Evolutionary conservation across 2,329 filamentous ascomycete genomes (phyloP), one percentile per base, ranked within the genome.

Genomic region (Cryphonectria radicalis): DNA sequence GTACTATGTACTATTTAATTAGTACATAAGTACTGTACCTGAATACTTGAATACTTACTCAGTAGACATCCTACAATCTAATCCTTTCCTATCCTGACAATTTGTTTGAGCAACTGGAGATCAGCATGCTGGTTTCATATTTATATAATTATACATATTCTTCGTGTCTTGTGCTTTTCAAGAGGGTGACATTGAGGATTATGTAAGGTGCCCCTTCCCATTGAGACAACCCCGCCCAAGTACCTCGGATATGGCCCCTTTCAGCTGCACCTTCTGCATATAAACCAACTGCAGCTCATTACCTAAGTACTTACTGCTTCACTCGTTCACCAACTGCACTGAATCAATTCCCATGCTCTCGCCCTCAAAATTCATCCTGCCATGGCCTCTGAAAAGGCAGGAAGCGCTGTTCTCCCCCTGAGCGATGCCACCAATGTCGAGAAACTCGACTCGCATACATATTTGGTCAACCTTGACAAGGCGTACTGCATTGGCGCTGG

Each of bases 401-500:
- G 53, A 57, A n/a, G n/a, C 3, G 10, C 4, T 25, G 53, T 25
- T 28, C n/a, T 28, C 11, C 25, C n/a, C 5, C 13, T 57, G 13
- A 28, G 5, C 7, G 53, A 57, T 10, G 53, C 53, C 25, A 57
- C 5, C 2, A 57, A 28, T 3, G 53, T 57, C 6, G 19, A 28
- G 53, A 57, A 28, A 57, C 53, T 57, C n/a, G n/a, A 28, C 53
- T 57, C 53, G 25, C 53, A 57, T 28, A 57, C 53, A 17, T 57
- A 57, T 57, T 7, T 57, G 22, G n/a, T 57, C n/a, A 28, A 57
- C 4, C 53, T 57, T 28, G 53, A 57, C 25, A 57, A 28, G 11
- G n/a, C 53, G 2, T 28, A 57, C 53, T 57, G 53, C 53, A 28
- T 57, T 28, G 53, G 53, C 53, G 53, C 53, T 57, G 53, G 53